Percentiles rank a stretch among this genome's conserved stretches.
Evolutionary conservation across 2,329 filamentous ascomycete genomes (phyloP).

Genomic region (Fusarium falciforme): DNA sequence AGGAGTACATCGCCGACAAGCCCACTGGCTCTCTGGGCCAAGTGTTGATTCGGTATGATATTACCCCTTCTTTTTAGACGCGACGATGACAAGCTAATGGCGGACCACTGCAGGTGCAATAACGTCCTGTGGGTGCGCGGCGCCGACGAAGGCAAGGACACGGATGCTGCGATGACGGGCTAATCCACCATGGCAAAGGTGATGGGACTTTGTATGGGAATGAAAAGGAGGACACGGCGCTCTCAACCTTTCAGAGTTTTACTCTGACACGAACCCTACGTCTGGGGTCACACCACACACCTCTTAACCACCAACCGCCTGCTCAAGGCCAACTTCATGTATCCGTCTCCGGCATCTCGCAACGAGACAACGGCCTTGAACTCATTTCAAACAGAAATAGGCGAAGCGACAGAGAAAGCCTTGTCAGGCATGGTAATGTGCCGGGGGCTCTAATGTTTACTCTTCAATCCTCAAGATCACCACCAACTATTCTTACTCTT

Average conservation of each 20-base stretch:
- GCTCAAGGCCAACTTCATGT: conserved; percentile 17
- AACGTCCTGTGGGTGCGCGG: conserved; percentile 94
- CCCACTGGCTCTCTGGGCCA: conserved; percentile 86
- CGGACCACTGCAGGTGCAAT: conserved; percentile 75
- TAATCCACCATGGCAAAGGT: conserved; percentile 39
- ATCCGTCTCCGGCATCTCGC: conserved; percentile 4
- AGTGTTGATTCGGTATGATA: conserved; percentile 84
- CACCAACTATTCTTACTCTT: background rate
- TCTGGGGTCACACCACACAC: conserved; percentile 17
- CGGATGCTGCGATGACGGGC: conserved; percentile 70
- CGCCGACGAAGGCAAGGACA: conserved; percentile 62
- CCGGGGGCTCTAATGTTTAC: conserved; percentile 21
- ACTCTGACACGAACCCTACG: conserved; percentile 14
- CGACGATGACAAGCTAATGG: conserved; percentile 3
- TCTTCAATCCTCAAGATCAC: conserved; percentile 11
- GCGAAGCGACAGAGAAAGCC: background rate
- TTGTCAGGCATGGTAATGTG: background rate
- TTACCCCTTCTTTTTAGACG: background rate
- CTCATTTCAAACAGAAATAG: conserved; percentile 10
- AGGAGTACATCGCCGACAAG: conserved; percentile 93
- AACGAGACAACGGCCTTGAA: conserved; percentile 1
- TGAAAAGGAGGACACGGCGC: conserved; percentile 10
- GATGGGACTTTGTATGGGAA: conserved; percentile 17
- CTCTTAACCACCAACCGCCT: conserved; percentile 24
- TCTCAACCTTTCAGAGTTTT: conserved; percentile 18